Evolutionary conservation across 2,329 filamentous ascomycete genomes (phyloP).

Genomic region (Ophidiomyces ophidiicola): DNA sequence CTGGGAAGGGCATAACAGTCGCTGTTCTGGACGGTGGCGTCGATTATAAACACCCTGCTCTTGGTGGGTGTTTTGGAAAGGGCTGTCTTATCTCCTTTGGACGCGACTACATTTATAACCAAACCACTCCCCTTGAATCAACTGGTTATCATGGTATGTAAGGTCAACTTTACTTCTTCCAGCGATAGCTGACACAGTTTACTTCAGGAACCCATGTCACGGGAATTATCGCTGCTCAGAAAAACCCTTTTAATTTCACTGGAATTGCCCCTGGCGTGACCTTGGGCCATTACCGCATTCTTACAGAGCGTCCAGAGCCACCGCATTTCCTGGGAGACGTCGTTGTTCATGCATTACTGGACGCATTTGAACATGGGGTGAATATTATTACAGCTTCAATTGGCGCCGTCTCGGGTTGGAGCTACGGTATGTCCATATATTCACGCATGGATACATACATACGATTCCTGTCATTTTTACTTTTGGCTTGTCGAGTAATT

Average conservation of each 20-base stretch:
- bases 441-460: too few relatives aligned
- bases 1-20: not conserved
- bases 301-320: not conserved
- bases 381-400: not conserved
- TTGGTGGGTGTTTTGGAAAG: not conserved
- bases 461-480: too few relatives aligned
- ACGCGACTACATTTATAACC: not conserved
- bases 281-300: not conserved
- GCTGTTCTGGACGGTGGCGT: not conserved
- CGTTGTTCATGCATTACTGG: not conserved
- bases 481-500: too few relatives aligned
- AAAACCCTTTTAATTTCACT: not conserved
- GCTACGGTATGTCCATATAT: not conserved
- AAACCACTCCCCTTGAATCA: not conserved
- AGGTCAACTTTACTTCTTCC: not conserved
- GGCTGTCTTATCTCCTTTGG: not conserved
- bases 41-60: not conserved
- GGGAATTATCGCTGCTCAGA: not conserved
- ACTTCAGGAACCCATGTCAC: not conserved
- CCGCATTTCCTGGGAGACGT: not conserved
- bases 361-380: not conserved
- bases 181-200: not conserved
- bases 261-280: not conserved
- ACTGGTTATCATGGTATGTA: not conserved
- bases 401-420: not conserved